These are phyloP conservation scores for Mrakia blollopis DNA, from an alignment of 768 basidiomycete species.

Conservation along the genomic window DNA sequence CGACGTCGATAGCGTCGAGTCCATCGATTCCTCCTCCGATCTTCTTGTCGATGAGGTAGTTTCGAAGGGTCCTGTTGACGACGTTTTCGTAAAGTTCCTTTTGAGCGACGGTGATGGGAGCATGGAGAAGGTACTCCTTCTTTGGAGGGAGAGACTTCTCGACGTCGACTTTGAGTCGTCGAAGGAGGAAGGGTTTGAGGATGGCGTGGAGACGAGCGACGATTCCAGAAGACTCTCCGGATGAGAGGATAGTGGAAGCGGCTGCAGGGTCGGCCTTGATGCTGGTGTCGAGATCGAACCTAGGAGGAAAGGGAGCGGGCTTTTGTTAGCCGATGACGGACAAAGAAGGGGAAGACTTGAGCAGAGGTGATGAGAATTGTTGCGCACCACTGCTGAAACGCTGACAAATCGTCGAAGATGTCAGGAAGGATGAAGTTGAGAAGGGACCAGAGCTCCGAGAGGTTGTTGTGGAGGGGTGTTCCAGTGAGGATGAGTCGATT, in stretches of 20 bases:
- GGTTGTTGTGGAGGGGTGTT: conserved; percentile 92
- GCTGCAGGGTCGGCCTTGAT: conserved; percentile 33
- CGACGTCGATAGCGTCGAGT: not conserved
- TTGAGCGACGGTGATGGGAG: conserved; percentile 75
- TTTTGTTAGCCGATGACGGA: not conserved
- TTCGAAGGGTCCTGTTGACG: conserved; percentile 63
- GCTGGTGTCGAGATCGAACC: conserved; percentile 41
- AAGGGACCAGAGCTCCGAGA: too few relatives aligned
- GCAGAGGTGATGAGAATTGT: too few relatives aligned
- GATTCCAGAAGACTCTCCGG: conserved; percentile 54
- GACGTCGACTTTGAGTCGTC: conserved; percentile 87
- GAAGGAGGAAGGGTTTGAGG: conserved; percentile 88
- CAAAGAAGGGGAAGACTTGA: not conserved
- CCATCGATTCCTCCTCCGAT: conserved; percentile 26
- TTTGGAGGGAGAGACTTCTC: conserved; percentile 74
- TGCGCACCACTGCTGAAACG: too few relatives aligned
- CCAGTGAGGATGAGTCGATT: conserved; percentile 92
- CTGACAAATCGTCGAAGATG: too few relatives aligned
- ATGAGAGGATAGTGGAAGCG: conserved; percentile 32
- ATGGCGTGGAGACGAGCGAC: conserved; percentile 80
- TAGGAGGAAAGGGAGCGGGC: not conserved
- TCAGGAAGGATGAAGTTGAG: conserved; percentile 96
- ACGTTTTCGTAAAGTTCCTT: conserved; percentile 79
- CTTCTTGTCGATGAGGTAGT: conserved; percentile 52
- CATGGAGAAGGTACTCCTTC: conserved; percentile 90